Base-by-base conservation (phyloP, 106 monocot genomes). In the Apostasia shenzhenica region DNA sequence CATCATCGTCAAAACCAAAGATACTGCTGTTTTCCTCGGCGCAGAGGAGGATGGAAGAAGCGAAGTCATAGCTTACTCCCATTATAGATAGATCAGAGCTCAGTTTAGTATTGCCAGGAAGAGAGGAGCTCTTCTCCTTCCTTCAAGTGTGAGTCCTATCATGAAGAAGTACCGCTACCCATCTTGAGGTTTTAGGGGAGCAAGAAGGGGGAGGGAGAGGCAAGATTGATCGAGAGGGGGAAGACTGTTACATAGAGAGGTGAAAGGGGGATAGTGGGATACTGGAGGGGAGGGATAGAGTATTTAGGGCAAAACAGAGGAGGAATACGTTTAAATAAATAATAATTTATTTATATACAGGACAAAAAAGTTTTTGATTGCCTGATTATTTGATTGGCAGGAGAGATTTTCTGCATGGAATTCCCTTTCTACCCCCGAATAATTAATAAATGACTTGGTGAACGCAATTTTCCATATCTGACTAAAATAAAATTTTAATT, bases 1-100 rank as follows among this genome's bases (percentile, higher is more conserved):
- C 84, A 5, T 77, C 82, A 11, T 81, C 92, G 48, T 93, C 86
- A 51, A 81, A 79, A 5, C 75, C 85, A 43, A 93, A 70, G 57
- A 84, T 69, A 70, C 75, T 78, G 53, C 54, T 84, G 79, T 75
- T 86, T 45, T 89, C 89, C 77, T 93, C 88, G 52, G 74, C 63
- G 54, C 93, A 93, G 3, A 88, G 68, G 59, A 89, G 89, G 50
- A 73, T 57, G 8, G 86, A 84, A 1, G 84, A 80, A 9, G 79
- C 73, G 43, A 42, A 76, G 76, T 80, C 74, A 74, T 78, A 82
- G 56, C 56, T 59, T 4, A 76, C 45, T 37, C 68, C 78, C 87
- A 88, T 88, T n/a, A 37, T 38, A 37, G 48, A 14, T 65, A 14
- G 65, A 65, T 65, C 48, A 65, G 48, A 65, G 59, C 10, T 60